Conservation (phyloP, 2,329 filamentous ascomycete genomes). For the Alternaria panax region DNA sequence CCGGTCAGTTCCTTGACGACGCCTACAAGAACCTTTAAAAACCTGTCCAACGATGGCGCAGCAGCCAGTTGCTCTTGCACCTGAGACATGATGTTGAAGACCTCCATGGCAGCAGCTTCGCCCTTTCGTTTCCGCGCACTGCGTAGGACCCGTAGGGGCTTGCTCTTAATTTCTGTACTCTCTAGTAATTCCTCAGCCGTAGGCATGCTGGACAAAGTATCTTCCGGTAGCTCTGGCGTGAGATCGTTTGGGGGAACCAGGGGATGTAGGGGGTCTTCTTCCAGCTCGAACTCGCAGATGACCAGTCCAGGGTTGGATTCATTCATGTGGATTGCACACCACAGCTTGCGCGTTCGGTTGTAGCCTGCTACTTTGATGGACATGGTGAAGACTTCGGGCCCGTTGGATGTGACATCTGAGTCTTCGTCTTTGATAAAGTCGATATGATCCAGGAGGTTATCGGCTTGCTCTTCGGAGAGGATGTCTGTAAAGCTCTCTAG, state of each 20-base stretch:
- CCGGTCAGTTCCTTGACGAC: slow-evolving; percentile 89
- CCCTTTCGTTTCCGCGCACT: slow-evolving; percentile 78
- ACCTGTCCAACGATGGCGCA: slow-evolving; percentile 72
- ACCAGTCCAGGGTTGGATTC: slow-evolving; percentile 69
- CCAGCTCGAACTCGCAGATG: slow-evolving; percentile 88
- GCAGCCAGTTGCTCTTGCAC: slow-evolving; percentile 85
- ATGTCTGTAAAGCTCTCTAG: slow-evolving; percentile 83
- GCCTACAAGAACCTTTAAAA: slow-evolving; percentile 82
- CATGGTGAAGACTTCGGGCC: slow-evolving; percentile 85
- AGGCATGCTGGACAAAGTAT: slow-evolving; percentile 76
- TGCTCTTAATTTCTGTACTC: slow-evolving; percentile 77
- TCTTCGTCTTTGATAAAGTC: slow-evolving; percentile 88
- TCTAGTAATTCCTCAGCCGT: slow-evolving; percentile 76
- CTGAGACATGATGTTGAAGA: slow-evolving; percentile 91
- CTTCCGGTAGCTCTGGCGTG: slow-evolving; percentile 70
- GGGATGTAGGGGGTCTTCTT: slow-evolving; percentile 76
- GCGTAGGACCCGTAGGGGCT: slow-evolving; percentile 76
- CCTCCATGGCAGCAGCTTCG: slow-evolving; percentile 84
- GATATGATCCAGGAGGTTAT: slow-evolving; percentile 83
- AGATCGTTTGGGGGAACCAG: slow-evolving; percentile 66
- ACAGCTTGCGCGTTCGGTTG: slow-evolving; percentile 70
- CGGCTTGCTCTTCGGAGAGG: slow-evolving; percentile 80
- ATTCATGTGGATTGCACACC: slow-evolving; percentile 86
- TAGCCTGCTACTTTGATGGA: slow-evolving; percentile 67
- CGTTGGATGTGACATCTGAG: slow-evolving; percentile 75